Conservation (phyloP, 371 early-diverging fungal species). For the Parasitella parasitica region DNA sequence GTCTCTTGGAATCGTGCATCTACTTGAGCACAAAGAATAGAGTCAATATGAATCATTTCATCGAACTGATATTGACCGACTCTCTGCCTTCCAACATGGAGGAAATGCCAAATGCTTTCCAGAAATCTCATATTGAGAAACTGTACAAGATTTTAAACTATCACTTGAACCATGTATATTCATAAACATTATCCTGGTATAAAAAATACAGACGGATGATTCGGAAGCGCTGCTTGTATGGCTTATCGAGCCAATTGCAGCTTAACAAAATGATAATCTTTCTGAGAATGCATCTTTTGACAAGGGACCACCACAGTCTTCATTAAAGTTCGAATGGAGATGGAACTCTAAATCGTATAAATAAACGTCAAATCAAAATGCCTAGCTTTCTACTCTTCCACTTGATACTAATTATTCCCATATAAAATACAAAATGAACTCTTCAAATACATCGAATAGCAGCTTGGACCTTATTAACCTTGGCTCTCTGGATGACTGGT, state of each 20-base stretch:
- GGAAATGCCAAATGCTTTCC: background rate
- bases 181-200: background rate
- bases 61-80: slow-evolving; percentile 10
- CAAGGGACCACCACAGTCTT: slow-evolving; percentile 8
- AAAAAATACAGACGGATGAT: background rate
- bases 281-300: background rate
- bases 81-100: background rate
- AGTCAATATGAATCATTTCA: background rate
- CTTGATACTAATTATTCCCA: slow-evolving; percentile 2
- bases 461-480: slow-evolving; percentile 18
- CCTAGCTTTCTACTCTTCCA: slow-evolving; percentile 1
- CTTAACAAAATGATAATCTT: background rate
- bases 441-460: slow-evolving; percentile 8
- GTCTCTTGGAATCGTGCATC: slow-evolving; percentile 1
- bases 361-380: background rate
- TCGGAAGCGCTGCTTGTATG: slow-evolving; percentile 7
- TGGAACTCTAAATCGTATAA: background rate
- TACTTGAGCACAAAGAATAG: slow-evolving; percentile 1
- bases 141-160: slow-evolving; percentile 4
- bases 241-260: slow-evolving; percentile 10
- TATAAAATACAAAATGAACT: slow-evolving; percentile 12
- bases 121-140: background rate
- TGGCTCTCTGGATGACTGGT: slow-evolving; percentile 29
- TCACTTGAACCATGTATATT: background rate
- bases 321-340: background rate